Base-by-base conservation (phyloP, 345 rosid species). In the Eucalyptus erythrocorys region DNA sequence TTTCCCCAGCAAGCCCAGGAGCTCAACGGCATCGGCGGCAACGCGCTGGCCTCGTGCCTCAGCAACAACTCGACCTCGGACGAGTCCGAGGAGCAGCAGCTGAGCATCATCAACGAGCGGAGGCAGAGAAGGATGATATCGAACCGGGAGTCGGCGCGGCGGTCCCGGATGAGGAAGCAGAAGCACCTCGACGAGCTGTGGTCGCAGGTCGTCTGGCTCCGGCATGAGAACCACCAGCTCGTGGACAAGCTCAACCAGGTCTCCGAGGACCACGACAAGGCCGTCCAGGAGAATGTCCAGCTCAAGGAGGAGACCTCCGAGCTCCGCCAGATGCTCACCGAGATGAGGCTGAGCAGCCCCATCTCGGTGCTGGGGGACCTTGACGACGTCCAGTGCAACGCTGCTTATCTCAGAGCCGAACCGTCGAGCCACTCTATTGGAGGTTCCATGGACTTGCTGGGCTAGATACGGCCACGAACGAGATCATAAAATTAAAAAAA, bases 161-260 rank as follows among this genome's bases (percentile, higher is more conserved):
- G 90, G 27, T 89, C 90, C 61, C 86, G 90, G 80, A 89, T 89
- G 88, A 55, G 90, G 84, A 89, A 89, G 88, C 90, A 89, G 87
- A 87, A 86, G 81, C 90, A 89, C 87, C 88, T 89, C 16, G 88
- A 89, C 64, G 90, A 89, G 90, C 90, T 89, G n/a, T 89, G 90
- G 90, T 89, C 90, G 24, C 90, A 89, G 90, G 90, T 89, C 5
- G 90, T 89, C 53, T 89, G 88, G 88, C 88, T 89, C 22, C 48
- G 87, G 88, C 85, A 87, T 32, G 90, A 89, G 90, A 87, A 89
- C 88, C 66, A 64, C 64, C 90, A 87, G 88, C 88, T 89, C 15
- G 42, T 87, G 22, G 90, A 89, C 10, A 87, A 82, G 88, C 87
- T 89, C 43, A 89, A 89, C 88, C 88, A 13, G 6, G 88, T 57